Base-by-base conservation (phyloP, 1,284 basidiomycete genomes). In the Ceratobasidium papillatum region DNA sequence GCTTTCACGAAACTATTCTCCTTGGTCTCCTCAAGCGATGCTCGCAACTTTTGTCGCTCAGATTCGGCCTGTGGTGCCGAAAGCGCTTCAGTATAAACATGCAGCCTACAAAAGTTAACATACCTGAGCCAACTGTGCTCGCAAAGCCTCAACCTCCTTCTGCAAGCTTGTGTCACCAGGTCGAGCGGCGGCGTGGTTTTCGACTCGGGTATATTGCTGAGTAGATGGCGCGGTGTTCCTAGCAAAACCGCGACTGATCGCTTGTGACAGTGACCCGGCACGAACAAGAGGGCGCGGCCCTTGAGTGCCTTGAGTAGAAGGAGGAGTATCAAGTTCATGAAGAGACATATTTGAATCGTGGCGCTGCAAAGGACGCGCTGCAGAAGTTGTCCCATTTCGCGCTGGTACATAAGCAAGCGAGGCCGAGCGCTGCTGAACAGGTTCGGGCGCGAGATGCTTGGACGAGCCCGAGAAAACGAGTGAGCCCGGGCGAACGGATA, bases 281-380 rank as follows among this genome's bases (percentile, higher is more conserved):
- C 66, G 66, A 32, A 69, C 52, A 22, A 69, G 52, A 17, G 66
- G 66, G 9, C 66, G 51, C 8, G 47, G 19, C 9, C 52, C 66
- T 38, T 69, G 66, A 14, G 66, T 69, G 19, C 66, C 66, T 58
- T 69, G 66, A 12, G 66, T 69, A 25, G 52, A 43, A 45, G 66
- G 66, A 5, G 66, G 66, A 38, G 66, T 58, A 30, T 69, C 66
- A n/a, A 69, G n/a, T 5, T 5, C 41, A 11, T 58, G 52, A 19
- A 69, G 43, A 27, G 52, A 69, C n/a, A 7, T 47, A 25, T n/a
- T 69, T 1, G 66, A 69, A n/a, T 69, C 30, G 9, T 69, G 38
- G 12, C 66, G 66, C 34, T 58, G 51, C 38, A 58, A 47, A 43
- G 66, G 38, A 25, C 66, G 52, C n/a, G 52, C 51, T 38, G 66